A percentile compares a stretch with the other conserved stretches of the same genome.
Conservation (phyloP, 169 alveolate species). For the Amoebophrya sp. region DNA sequence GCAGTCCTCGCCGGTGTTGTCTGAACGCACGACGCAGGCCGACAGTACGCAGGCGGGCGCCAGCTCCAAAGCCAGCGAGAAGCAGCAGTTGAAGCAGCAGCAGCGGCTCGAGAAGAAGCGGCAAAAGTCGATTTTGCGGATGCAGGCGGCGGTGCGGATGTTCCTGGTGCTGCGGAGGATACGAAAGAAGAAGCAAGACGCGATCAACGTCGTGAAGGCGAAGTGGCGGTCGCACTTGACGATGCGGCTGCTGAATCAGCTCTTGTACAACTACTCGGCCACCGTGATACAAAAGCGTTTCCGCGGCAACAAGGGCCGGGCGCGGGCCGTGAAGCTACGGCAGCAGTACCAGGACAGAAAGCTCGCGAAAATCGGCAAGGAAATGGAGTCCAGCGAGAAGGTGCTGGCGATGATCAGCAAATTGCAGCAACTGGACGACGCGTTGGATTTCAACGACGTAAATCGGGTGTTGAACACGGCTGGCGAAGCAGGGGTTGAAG, state of each 20-base stretch:
- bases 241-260: not conserved
- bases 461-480: not conserved
- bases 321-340: not conserved
- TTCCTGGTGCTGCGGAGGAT: not conserved
- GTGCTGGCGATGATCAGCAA: not conserved
- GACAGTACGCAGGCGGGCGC: not conserved
- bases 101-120: not conserved
- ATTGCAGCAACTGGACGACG: not conserved
- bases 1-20: not conserved
- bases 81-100: not conserved
- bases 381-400: not conserved
- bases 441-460: not conserved
- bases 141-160: not conserved
- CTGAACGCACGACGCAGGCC: too few relatives aligned
- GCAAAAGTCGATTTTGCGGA: not conserved
- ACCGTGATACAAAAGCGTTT: not conserved
- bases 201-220: not conserved
- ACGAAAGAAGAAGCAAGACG: not conserved
- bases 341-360: not conserved
- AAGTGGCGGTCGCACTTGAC: not conserved
- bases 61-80: not conserved
- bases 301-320: not conserved
- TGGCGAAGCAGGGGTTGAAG: too few relatives aligned
- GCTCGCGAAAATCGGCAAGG: not conserved
- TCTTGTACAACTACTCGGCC: not conserved